These are phyloP conservation scores for Candolleomyces eurysporus DNA, from an alignment of 768 basidiomycete species.

Conservation along the genomic window DNA sequence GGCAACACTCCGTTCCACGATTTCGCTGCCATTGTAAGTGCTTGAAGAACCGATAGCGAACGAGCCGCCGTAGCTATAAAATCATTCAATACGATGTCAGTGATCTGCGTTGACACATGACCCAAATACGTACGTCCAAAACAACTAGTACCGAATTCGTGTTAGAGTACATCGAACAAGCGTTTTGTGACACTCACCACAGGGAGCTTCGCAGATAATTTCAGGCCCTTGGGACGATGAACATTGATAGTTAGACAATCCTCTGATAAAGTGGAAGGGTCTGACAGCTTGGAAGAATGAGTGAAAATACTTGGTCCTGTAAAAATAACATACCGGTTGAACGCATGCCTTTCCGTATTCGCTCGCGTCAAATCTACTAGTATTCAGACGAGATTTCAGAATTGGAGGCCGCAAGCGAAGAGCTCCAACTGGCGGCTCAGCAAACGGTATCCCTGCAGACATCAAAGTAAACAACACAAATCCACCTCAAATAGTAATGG, in stretches of 20 bases:
- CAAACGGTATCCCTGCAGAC: slow-evolving; percentile 48
- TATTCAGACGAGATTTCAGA: slow-evolving; percentile 35
- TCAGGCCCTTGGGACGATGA: slow-evolving; percentile 44
- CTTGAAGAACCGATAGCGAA: slow-evolving; percentile 27
- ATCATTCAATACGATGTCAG: slow-evolving; percentile 23
- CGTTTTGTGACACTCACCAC: slow-evolving; percentile 26
- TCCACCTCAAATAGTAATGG: no score
- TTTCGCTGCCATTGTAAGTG: slow-evolving; percentile 29
- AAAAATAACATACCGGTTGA: slow-evolving; percentile 36
- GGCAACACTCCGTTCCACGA: slow-evolving; percentile 34
- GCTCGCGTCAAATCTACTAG: slow-evolving; percentile 40
- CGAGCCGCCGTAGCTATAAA: slow-evolving; percentile 34
- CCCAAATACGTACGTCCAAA: slow-evolving; percentile 33
- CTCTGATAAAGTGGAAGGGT: slow-evolving; percentile 36
- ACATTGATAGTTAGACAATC: slow-evolving; percentile 62
- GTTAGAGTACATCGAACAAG: not conserved
- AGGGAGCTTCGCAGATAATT: slow-evolving; percentile 28
- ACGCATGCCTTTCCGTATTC: slow-evolving; percentile 48
- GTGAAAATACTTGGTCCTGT: no score
- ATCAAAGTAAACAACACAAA: no score
- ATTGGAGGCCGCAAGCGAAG: slow-evolving; percentile 46
- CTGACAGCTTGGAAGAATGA: not conserved
- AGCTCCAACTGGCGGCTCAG: slow-evolving; percentile 49
- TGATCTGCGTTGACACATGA: slow-evolving; percentile 24
- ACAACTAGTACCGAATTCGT: slow-evolving; percentile 23